Percentiles rank a stretch among this genome's conserved stretches.
Conservation (phyloP, 2,329 filamentous ascomycete species). For the Hortaea werneckii region DNA sequence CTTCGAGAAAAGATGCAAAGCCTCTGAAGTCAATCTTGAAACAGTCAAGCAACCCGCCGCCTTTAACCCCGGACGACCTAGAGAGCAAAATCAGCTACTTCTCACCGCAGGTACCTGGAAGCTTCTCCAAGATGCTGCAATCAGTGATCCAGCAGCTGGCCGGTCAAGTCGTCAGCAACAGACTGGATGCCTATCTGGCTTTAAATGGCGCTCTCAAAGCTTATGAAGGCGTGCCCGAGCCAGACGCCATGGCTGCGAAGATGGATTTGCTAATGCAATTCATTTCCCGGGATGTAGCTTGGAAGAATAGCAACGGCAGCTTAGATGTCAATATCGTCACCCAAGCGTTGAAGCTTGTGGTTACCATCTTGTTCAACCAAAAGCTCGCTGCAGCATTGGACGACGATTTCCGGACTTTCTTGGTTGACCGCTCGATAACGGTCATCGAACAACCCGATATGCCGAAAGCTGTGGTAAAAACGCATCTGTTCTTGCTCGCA, state of each 20-base stretch:
- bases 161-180: slow-evolving; percentile 58
- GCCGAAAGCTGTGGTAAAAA: slow-evolving; percentile 68
- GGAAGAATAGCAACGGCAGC: slow-evolving; percentile 39
- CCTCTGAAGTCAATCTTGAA: slow-evolving; percentile 76
- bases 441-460: slow-evolving; percentile 57
- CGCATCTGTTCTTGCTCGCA: slow-evolving; percentile 70
- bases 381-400: slow-evolving; percentile 61
- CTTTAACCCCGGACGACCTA: slow-evolving; percentile 26
- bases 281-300: slow-evolving; percentile 68
- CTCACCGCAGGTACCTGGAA: slow-evolving; percentile 42
- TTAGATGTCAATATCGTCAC: slow-evolving; percentile 61
- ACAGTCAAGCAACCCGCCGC: slow-evolving; percentile 38
- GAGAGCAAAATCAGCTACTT: slow-evolving; percentile 31
- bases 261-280: slow-evolving; percentile 70
- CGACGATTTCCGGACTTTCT: slow-evolving; percentile 67
- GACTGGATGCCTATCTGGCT: slow-evolving; percentile 77
- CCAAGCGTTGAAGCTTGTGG: slow-evolving; percentile 68
- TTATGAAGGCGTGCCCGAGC: slow-evolving; percentile 72
- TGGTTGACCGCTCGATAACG: slow-evolving; percentile 71
- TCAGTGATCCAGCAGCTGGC: slow-evolving; percentile 74
- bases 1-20: slow-evolving; percentile 42
- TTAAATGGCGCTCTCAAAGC: slow-evolving; percentile 66
- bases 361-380: slow-evolving; percentile 64
- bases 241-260: slow-evolving; percentile 61
- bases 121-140: slow-evolving; percentile 71